phyloP scores from a whole-genome alignment of 2,329 filamentous ascomycete species.

The Teratosphaeria pseudoeucalypti region DNA sequence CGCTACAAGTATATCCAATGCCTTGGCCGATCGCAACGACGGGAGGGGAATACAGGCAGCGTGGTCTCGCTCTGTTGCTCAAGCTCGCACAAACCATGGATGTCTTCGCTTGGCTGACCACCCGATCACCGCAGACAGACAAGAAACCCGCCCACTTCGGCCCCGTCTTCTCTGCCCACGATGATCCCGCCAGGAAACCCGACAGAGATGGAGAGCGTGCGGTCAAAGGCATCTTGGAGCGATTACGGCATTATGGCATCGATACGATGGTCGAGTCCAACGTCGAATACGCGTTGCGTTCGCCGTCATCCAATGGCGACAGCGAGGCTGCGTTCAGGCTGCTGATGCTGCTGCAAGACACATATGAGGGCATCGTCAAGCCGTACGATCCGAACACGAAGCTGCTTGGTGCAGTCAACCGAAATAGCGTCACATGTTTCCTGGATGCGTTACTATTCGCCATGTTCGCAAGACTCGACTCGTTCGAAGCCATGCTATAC shows the following conservation, averaged over 20 bases:
- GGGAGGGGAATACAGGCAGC: too few relatives aligned
- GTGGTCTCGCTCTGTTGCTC: neutral
- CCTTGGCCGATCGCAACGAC: neutral
- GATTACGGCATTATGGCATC: constrained; percentile 44
- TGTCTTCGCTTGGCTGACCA: constrained; percentile 2
- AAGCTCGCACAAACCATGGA: neutral
- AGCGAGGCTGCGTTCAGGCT: constrained; percentile 65
- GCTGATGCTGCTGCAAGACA: constrained; percentile 67
- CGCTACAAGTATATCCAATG: neutral
- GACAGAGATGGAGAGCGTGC: constrained; percentile 47
- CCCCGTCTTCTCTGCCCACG: constrained; percentile 50
- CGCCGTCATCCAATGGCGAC: constrained; percentile 57
- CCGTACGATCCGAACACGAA: constrained; percentile 61
- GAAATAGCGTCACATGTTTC: constrained; percentile 84
- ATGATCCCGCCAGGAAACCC: constrained; percentile 42
- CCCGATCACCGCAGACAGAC: constrained; percentile 26
- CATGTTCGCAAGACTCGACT: constrained; percentile 85
- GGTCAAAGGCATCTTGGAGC: constrained; percentile 44
- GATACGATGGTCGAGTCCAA: constrained; percentile 51
- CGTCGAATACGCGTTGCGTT: constrained; percentile 49
- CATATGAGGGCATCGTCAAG: constrained; percentile 67
- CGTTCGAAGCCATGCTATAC: constrained; percentile 86
- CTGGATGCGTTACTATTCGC: constrained; percentile 84
- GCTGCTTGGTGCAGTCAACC: constrained; percentile 78
- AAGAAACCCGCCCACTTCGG: constrained; percentile 50